phyloP scores from a whole-genome alignment of 352 stramenopile species.

The Phytopythium delawarense region DNA sequence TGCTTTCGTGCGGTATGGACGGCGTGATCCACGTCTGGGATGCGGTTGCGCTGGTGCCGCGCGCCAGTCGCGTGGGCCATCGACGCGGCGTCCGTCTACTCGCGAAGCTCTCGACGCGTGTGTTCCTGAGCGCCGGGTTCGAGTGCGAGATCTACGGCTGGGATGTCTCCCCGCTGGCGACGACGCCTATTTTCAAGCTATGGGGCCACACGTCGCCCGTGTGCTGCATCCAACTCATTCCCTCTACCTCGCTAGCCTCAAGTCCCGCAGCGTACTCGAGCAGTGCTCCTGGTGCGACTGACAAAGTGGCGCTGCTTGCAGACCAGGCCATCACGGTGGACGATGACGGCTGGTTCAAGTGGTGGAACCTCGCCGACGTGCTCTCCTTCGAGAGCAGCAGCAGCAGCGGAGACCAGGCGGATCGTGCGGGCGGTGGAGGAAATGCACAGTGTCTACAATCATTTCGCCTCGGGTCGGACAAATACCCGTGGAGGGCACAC shows the following conservation, averaged over 20 bases:
- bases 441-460: constrained; percentile 49
- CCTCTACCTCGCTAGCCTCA: constrained; percentile 18
- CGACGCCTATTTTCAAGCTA: constrained; percentile 60
- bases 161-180: constrained; percentile 61
- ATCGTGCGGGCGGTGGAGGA: neutral
- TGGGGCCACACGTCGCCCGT: constrained; percentile 65
- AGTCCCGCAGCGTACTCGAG: neutral
- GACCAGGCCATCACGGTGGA: constrained; percentile 77
- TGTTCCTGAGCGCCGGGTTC: constrained; percentile 76
- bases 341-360: constrained; percentile 81
- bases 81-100: constrained; percentile 58
- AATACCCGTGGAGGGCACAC: constrained; percentile 67
- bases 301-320: constrained; percentile 28
- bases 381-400: constrained; percentile 61
- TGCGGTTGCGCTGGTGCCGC: constrained; percentile 38
- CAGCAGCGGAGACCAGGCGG: constrained; percentile 15
- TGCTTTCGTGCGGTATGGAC: constrained; percentile 78
- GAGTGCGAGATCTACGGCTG: constrained; percentile 72
- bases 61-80: constrained; percentile 48
- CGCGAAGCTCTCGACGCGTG: constrained; percentile 50
- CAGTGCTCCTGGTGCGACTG: constrained; percentile 8
- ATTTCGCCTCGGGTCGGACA: constrained; percentile 63
- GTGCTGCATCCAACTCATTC: constrained; percentile 64
- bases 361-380: constrained; percentile 70
- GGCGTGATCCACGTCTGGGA: constrained; percentile 75